A percentile compares a stretch with the other conserved stretches of the same genome.
Conservation (phyloP, 1,284 basidiomycete species). For the Rhizoctonia solani region DNA sequence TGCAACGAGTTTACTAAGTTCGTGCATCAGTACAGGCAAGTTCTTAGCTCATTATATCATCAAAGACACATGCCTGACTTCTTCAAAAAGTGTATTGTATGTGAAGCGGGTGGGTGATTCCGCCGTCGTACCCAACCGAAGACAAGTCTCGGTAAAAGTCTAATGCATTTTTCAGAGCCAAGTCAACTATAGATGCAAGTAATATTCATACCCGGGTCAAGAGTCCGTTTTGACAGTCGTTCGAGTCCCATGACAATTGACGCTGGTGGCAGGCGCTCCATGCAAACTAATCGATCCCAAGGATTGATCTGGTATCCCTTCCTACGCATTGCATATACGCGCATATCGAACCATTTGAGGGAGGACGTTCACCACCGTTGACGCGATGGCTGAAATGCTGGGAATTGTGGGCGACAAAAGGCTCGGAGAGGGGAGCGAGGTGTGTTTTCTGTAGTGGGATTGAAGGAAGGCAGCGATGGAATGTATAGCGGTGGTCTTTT, state of each 20-base stretch:
- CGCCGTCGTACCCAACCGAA: not conserved
- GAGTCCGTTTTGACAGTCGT: not conserved
- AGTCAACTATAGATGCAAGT: not conserved
- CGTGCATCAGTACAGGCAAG: not conserved
- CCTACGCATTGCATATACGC: not conserved
- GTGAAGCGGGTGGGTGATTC: not conserved
- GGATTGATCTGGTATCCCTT: not conserved
- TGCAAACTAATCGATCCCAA: not conserved
- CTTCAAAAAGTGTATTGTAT: not conserved
- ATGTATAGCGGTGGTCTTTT: not conserved
- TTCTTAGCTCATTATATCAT: not conserved
- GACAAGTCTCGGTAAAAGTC: not conserved
- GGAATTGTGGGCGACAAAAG: too few species aligned
- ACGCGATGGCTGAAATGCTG: too few species aligned
- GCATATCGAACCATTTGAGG: too few species aligned
- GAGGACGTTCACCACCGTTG: too few species aligned
- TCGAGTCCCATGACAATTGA: not conserved
- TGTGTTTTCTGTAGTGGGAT: too few species aligned
- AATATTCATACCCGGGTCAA: not conserved
- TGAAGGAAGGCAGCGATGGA: too few species aligned
- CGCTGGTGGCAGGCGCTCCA: not conserved
- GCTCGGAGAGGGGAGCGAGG: too few species aligned
- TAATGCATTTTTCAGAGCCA: not conserved
- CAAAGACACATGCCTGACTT: not conserved
- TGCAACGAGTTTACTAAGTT: too few species aligned